Base-by-base conservation (phyloP, 1,139 yeast genomes). In the Protomyces macrosporus region DNA sequence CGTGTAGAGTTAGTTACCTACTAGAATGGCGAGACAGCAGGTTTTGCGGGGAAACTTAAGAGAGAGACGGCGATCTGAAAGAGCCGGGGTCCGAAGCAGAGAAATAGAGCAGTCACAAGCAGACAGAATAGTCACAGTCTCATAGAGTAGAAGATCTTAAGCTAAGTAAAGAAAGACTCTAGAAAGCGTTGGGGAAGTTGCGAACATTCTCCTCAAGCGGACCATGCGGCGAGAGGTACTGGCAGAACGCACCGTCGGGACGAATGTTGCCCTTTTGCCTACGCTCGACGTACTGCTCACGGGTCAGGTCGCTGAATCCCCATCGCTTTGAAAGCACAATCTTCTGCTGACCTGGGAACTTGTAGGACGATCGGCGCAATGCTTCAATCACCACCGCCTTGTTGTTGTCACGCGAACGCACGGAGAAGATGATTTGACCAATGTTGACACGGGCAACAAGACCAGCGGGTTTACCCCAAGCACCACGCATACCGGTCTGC, bases 401-500 rank as follows among this genome's bases (percentile, higher is more conserved):
- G 95, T 90, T 90, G 77, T 86, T 82, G 82, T 93, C 98, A 86
- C 87, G 93, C 82, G 97, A 89, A 86, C 98, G 91, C 80, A 90
- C 91, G 74, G 98, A 93, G 84, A 93, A 86, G 80, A 93, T 87
- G 80, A 93, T 87, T 85, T 93, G 98, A 78, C 98, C 98, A 81
- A 93, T 93, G 83, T 84, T 84, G 79, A 93, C 98, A 83, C 98
- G 91, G 77, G 98, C 98, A 76, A 98, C 98, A 78, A 91, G 86
- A 85, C 98, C 98, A 77, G 91, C 97, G 77, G 98, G 98, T 85
- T 93, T 93, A 89, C 98, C 98, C 98, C 98, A 93, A 79, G 98
- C 98, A 86, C 96, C 96, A 89, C 98, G 91, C 98, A 93, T 93
- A 90, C 98, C 98, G 85, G 95, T 98, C 85, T 93, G 98, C 83